Conservation (phyloP, 1,284 basidiomycete species). For the Apiotrichum gamsii region DNA sequence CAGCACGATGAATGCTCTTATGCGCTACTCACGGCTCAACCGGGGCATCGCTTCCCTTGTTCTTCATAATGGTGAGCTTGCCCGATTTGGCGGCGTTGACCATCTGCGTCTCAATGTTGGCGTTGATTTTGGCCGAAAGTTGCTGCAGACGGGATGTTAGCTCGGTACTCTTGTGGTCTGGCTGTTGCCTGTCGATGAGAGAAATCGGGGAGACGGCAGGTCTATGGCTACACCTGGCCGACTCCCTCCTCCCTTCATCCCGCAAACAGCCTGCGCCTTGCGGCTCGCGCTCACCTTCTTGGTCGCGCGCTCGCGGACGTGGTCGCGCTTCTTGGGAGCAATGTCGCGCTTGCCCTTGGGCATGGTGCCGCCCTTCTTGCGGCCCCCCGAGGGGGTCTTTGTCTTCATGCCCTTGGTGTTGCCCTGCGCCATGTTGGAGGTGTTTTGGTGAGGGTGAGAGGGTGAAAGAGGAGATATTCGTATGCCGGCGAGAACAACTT, state of each 20-base stretch:
- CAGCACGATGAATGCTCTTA: too few relatives aligned
- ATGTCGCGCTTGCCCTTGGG: conserved; percentile 39
- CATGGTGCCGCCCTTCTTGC: conserved; percentile 37
- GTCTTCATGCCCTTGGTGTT: conserved; percentile 32
- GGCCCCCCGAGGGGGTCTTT: conserved; percentile 30
- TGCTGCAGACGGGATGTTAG: too few relatives aligned
- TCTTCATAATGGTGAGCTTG: conserved; percentile 77
- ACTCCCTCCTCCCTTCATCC: too few relatives aligned
- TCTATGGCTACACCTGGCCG: too few relatives aligned
- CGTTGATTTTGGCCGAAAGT: conserved; percentile 79
- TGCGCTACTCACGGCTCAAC: conserved; percentile 19
- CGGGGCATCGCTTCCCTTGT: conserved; percentile 29
- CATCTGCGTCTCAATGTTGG: conserved; percentile 82
- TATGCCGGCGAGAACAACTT: not conserved
- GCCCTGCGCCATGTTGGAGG: conserved; percentile 40
- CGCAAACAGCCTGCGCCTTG: too few relatives aligned
- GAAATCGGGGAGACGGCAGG: too few relatives aligned
- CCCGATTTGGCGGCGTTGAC: conserved; percentile 70
- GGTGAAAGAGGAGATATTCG: not conserved
- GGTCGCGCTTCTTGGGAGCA: conserved; percentile 36
- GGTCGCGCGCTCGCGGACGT: conserved; percentile 28
- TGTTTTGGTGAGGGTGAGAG: not conserved
- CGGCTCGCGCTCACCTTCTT: conserved; percentile 40
- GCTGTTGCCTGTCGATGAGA: too few relatives aligned
- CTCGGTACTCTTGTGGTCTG: too few relatives aligned